A percentile compares a stretch with the other conserved stretches of the same genome.
Conservation (phyloP, 768 basidiomycete genomes). For the Boletus sensibilis region DNA sequence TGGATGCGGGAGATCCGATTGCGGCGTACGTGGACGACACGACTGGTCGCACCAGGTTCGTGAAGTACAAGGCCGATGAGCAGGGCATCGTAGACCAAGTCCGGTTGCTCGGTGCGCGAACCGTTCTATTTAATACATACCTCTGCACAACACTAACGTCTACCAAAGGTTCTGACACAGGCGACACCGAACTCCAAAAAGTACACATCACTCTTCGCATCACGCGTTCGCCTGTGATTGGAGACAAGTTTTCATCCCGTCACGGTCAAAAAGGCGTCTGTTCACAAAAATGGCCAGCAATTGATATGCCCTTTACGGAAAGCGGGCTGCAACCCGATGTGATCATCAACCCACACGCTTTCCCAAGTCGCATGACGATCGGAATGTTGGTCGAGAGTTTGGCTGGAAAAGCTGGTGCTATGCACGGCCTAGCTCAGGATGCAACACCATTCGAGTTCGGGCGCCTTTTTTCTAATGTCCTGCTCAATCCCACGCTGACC, state of each 20-base stretch:
- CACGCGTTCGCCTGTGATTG: conserved; percentile 93
- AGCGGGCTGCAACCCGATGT: conserved; percentile 99
- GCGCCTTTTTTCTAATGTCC: conserved; percentile 1
- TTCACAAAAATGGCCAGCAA: conserved; percentile 96
- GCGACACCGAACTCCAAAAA: conserved; percentile 87
- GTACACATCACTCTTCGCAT: conserved; percentile 92
- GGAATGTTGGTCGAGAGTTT: conserved; percentile 99
- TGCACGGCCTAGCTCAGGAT: conserved; percentile 98
- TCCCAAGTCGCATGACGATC: conserved; percentile 99
- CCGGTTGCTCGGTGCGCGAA: conserved; percentile 72
- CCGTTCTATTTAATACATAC: neutral
- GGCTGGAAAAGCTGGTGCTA: conserved; percentile 98
- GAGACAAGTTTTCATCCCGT: conserved; percentile 98
- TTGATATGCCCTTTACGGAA: conserved; percentile 99
- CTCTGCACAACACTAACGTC: neutral
- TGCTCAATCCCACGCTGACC: conserved; percentile 10
- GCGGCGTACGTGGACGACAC: conserved; percentile 88
- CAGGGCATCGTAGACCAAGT: conserved; percentile 86
- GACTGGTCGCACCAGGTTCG: conserved; percentile 74
- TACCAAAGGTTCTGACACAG: conserved; percentile 74
- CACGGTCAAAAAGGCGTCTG: conserved; percentile 99
- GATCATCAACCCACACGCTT: conserved; percentile 99
- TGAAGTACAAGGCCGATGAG: conserved; percentile 98
- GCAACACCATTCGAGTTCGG: conserved; percentile 96
- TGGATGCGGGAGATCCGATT: conserved; percentile 75